A percentile compares a stretch with the other conserved stretches of the same genome.
These are phyloP conservation scores for Saccharomyces hybrid DNA, from an alignment of 1,139 yeast species.

Conservation along the genomic window DNA sequence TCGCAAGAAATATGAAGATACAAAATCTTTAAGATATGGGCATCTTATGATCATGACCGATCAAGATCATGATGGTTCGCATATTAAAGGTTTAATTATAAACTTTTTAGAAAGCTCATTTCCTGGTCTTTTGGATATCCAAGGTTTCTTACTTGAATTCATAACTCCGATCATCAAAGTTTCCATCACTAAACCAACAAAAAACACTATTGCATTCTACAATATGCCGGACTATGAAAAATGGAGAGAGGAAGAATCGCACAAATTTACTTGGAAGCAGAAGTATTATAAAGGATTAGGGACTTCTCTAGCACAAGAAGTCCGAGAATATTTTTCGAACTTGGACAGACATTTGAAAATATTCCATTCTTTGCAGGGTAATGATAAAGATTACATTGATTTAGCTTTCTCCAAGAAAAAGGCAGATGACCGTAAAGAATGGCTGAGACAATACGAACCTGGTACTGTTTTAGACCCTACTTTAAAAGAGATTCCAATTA, in stretches of 20 bases:
- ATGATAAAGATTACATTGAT: slow-evolving; percentile 77
- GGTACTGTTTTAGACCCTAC: slow-evolving; percentile 92
- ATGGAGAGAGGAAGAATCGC: slow-evolving; percentile 86
- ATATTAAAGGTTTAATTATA: slow-evolving; percentile 91
- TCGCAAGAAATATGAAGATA: slow-evolving; percentile 70
- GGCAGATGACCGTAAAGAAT: slow-evolving; percentile 96
- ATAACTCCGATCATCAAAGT: slow-evolving; percentile 96
- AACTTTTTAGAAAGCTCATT: slow-evolving; percentile 89
- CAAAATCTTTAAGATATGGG: slow-evolving; percentile 79
- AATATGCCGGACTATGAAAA: slow-evolving; percentile 93
- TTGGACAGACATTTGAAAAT: slow-evolving; percentile 79
- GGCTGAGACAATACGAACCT: slow-evolving; percentile 84
- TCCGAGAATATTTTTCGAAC: slow-evolving; percentile 81
- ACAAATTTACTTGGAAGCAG: slow-evolving; percentile 73
- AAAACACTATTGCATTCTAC: slow-evolving; percentile 64
- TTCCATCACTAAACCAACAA: slow-evolving; percentile 61
- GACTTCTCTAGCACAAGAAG: slow-evolving; percentile 75
- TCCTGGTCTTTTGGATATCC: slow-evolving; percentile 85
- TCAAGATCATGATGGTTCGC: slow-evolving; percentile 99
- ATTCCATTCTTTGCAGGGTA: slow-evolving; percentile 74
- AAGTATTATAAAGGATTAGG: slow-evolving; percentile 99
- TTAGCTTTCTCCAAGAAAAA: slow-evolving; percentile 91
- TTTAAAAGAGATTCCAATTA: slow-evolving; percentile 69
- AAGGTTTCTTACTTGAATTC: slow-evolving; percentile 88
- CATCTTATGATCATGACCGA: slow-evolving; percentile 99